These are phyloP conservation scores for Scheffersomyces titani DNA, from an alignment of 1,139 yeast species.

Conservation along the genomic window DNA sequence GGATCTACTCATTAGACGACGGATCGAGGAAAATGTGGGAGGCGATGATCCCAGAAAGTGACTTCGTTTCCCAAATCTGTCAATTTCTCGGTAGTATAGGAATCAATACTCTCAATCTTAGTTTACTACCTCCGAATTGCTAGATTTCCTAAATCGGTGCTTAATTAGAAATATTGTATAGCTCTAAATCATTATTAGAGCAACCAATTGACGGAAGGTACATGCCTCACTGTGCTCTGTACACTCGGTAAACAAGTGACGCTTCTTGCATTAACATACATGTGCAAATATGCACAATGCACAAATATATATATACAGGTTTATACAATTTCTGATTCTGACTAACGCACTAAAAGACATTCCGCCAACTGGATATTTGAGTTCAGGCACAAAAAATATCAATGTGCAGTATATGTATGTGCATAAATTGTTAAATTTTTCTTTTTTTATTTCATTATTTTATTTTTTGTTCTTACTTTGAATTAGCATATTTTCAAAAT, in stretches of 20 bases:
- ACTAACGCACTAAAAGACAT: background rate
- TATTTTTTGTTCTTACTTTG: background rate
- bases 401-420: background rate
- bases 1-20: background rate
- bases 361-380: background rate
- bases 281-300: background rate
- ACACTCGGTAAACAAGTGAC: background rate
- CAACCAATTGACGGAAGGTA: background rate
- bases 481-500: background rate
- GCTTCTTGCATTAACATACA: background rate
- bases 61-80: background rate
- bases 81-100: background rate
- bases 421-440: background rate
- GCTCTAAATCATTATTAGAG: background rate
- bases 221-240: background rate
- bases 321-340: background rate
- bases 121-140: background rate
- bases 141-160: background rate
- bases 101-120: background rate
- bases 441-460: background rate
- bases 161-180: background rate
- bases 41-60: background rate
- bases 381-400: background rate
- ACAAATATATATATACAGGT: background rate
- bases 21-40: background rate